Evolutionary conservation across 1,139 yeast genomes (phyloP), one percentile per base, ranked within the genome.

Genomic region (Hyphopichia burtonii): DNA sequence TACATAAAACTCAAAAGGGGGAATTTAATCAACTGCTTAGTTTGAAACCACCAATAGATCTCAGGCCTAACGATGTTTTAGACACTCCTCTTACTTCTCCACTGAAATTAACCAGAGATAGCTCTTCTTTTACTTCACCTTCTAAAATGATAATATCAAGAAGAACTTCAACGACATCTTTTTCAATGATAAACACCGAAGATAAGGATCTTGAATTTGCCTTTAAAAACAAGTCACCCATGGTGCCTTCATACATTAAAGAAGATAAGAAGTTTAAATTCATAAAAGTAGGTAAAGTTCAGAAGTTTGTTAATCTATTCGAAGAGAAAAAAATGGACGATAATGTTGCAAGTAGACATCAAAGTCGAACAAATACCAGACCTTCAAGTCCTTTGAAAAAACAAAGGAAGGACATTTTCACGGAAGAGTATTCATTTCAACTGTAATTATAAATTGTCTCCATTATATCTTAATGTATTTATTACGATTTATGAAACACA

Each of bases 231-330:
- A 54, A 57, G 35, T 56, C 67, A 3, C 52, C 63, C 2, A 49
- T 59, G 22, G 68, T 68, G 9, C 78, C 78, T 9, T 55, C 64
- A 2, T 72, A 62, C 47, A 71, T 73, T 41, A 71, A 69, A 51
- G 63, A 66, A 36, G 70, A 72, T 51, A 71, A 68, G 49, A 72
- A 72, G 50, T 73, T 71, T 58, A 71, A 69, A 50, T 72, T 66
- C 47, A 73, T 73, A 44, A 72, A 71, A 51, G 74, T 73, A 14
- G 78, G 78, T 2, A 73, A 73, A 49, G 78, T 73, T 17, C 78
- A 73, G 47, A 72, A 72, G 53, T 72, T 70, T 51, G 78, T 73
- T 18, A 61, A 63, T 51, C 58, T 72, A 50, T 73, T 73, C 48
- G 78, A 73, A 52, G 77, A 73, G 42, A 59, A 66, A 44, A 56